Percentiles rank a stretch among this genome's conserved stretches.
Evolutionary conservation across 768 basidiomycete species (phyloP).

Genomic region (Cystofilobasidium macerans): DNA sequence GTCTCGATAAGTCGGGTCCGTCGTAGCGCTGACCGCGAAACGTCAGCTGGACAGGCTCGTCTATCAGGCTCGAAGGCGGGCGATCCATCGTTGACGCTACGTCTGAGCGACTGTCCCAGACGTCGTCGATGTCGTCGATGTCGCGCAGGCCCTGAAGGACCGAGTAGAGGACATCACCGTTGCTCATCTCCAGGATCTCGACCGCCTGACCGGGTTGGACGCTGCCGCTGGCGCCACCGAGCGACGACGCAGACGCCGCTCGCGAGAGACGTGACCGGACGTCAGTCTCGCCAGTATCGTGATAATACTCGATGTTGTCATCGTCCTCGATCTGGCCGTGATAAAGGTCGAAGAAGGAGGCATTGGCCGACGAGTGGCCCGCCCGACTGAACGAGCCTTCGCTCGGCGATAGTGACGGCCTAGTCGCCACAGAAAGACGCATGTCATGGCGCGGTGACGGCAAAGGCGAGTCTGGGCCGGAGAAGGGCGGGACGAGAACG

Average conservation of each 20-base stretch:
- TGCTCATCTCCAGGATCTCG: slow-evolving; percentile 24
- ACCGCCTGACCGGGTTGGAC: slow-evolving; percentile 8
- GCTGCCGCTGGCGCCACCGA: too few species aligned
- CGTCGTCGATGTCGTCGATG: slow-evolving; percentile 17
- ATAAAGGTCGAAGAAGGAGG: slow-evolving; percentile 21
- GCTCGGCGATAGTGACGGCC: background rate
- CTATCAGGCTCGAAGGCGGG: slow-evolving; percentile 14
- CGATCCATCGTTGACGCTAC: slow-evolving; percentile 14
- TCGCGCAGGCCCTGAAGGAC: slow-evolving; percentile 20
- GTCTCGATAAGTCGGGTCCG: background rate
- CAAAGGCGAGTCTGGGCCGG: background rate
- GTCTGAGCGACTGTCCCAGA: slow-evolving; percentile 7
- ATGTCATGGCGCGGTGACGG: background rate
- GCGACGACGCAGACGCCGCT: background rate
- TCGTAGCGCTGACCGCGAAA: slow-evolving; percentile 9
- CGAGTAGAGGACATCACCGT: slow-evolving; percentile 24
- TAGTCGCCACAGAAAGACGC: background rate
- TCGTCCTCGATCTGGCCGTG: slow-evolving; percentile 11
- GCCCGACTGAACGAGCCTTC: slow-evolving; percentile 8
- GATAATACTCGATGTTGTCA: background rate
- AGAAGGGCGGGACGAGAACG: background rate
- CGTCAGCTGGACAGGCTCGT: slow-evolving; percentile 21
- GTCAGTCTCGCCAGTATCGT: background rate
- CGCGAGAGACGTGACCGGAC: background rate
- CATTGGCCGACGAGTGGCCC: slow-evolving; percentile 15